Evolutionary conservation across 495 filamentous ascomycete genomes (phyloP), one percentile per base, ranked within the genome.

Genomic region (Penicillium steckii): DNA sequence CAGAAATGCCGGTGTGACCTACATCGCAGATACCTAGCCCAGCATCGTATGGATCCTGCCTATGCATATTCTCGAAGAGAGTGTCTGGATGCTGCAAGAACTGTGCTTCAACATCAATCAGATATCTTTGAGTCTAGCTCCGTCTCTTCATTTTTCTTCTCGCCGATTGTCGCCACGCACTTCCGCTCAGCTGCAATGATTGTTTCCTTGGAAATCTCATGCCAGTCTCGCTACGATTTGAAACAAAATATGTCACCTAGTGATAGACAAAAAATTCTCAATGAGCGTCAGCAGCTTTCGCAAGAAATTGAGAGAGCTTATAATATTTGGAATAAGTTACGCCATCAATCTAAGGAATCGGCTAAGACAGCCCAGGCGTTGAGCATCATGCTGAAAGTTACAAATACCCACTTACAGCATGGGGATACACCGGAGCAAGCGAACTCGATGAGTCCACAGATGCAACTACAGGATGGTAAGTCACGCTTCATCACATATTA

Each of bases 1-100:
- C 85, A 91, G 57, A 91, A 92, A 61, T 82, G 85, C 6, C 76
- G 89, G 49, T 88, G 85, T 44, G 82, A 90, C 29, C 79, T 96
- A 29, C 91, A 96, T 62, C 80, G 89, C 21, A 88, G 88, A 50
- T 93, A 90, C 65, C 77, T 93, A 50, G 74, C 78, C 8, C 75
- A 82, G 40, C 83, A 87, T 17, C 76, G 85, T 26, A 72, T 82
- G 51, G 86, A 91, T 64, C 76, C 81, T 3, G 72, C 84, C 10
- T 92, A 88, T 54, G 80, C 81, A 12, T 85, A 89, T 62, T 92
- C 87, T 8, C 80, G 89, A 3, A 79, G 82, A 46, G 85, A 81
- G 19, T 91, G 89, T 50, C 81, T 95, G 30, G 86, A 90, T 51
- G 84, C 90, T 2, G 87, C 85, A 1, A 75, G 91, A 70, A 77